These are phyloP conservation scores for Spizellomyces punctatus DNA, from an alignment of 192 early-diverging fungal species.

Conservation along the genomic window DNA sequence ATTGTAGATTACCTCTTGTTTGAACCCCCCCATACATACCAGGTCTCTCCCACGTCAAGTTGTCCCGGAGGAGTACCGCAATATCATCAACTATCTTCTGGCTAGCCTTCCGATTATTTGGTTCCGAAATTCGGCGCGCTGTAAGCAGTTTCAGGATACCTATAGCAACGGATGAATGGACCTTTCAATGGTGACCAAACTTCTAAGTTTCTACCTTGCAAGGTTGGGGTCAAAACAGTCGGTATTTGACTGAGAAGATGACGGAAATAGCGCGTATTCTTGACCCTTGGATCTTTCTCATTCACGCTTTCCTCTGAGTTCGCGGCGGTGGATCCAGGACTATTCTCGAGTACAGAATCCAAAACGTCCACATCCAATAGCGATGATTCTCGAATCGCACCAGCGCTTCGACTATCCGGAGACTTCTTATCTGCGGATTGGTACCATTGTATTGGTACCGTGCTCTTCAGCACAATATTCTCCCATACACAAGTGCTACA, in stretches of 20 bases:
- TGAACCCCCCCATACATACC: no score
- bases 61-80: slow-evolving; percentile 53
- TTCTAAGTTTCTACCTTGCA: slow-evolving; percentile 55
- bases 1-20: no score
- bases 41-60: slow-evolving; percentile 46
- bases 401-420: slow-evolving; percentile 14
- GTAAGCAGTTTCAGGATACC: slow-evolving; percentile 62
- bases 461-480: slow-evolving; percentile 55
- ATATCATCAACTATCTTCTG: slow-evolving; percentile 65
- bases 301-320: slow-evolving; percentile 33
- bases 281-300: slow-evolving; percentile 62
- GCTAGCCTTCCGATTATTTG: slow-evolving; percentile 47
- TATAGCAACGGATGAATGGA: slow-evolving; percentile 31
- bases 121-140: slow-evolving; percentile 54
- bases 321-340: slow-evolving; percentile 5
- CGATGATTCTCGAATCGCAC: slow-evolving; percentile 5
- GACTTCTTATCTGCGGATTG: slow-evolving; percentile 25
- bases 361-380: slow-evolving; percentile 28
- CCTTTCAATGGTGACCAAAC: background rate
- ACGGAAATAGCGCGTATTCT: slow-evolving; percentile 68
- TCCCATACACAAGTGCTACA: slow-evolving; percentile 58
- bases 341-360: slow-evolving; percentile 11
- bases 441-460: slow-evolving; percentile 73
- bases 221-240: slow-evolving; percentile 58
- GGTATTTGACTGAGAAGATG: slow-evolving; percentile 70